Evolutionary conservation across 1,284 basidiomycete genomes (phyloP).

Genomic region (Irpex sp.): DNA sequence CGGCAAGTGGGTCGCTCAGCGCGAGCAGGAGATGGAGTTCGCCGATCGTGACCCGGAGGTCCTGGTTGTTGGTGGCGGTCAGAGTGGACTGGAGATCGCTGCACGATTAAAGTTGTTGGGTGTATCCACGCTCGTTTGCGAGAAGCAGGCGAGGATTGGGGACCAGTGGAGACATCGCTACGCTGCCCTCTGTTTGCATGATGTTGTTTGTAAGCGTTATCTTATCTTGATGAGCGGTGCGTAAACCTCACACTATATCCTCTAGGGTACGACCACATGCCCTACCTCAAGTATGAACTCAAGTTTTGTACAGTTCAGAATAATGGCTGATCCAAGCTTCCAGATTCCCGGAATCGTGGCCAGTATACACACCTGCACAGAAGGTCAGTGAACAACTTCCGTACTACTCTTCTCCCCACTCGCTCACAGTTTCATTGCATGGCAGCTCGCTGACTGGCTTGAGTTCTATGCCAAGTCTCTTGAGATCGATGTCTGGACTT

Average conservation of each 20-base stretch:
- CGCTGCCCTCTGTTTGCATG: slow-evolving; percentile 51
- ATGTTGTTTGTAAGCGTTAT: slow-evolving; percentile 48
- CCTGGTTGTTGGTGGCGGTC: slow-evolving; percentile 56
- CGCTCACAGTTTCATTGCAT: too few species aligned
- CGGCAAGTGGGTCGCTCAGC: slow-evolving; percentile 30
- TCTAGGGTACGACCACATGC: slow-evolving; percentile 35
- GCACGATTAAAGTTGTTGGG: slow-evolving; percentile 51
- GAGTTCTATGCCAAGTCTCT: slow-evolving; percentile 57
- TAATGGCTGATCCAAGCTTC: too few species aligned
- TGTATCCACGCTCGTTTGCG: slow-evolving; percentile 46
- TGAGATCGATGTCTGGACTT: slow-evolving; percentile 60
- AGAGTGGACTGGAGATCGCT: slow-evolving; percentile 37
- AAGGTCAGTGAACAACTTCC: slow-evolving; percentile 29
- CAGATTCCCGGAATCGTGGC: slow-evolving; percentile 52
- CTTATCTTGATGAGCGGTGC: neutral
- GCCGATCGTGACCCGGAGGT: slow-evolving; percentile 34
- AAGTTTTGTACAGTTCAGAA: too few species aligned
- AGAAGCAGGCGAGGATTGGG: slow-evolving; percentile 45
- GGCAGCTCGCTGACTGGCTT: slow-evolving; percentile 51
- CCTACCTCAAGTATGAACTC: slow-evolving; percentile 43
- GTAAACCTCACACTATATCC: neutral
- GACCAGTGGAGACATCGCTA: slow-evolving; percentile 55
- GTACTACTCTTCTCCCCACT: too few species aligned
- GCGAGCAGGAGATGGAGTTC: slow-evolving; percentile 33
- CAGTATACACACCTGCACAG: slow-evolving; percentile 49